These are phyloP conservation scores for Candida maris DNA, from an alignment of 805 yeast genomes.

Conservation along the genomic window DNA sequence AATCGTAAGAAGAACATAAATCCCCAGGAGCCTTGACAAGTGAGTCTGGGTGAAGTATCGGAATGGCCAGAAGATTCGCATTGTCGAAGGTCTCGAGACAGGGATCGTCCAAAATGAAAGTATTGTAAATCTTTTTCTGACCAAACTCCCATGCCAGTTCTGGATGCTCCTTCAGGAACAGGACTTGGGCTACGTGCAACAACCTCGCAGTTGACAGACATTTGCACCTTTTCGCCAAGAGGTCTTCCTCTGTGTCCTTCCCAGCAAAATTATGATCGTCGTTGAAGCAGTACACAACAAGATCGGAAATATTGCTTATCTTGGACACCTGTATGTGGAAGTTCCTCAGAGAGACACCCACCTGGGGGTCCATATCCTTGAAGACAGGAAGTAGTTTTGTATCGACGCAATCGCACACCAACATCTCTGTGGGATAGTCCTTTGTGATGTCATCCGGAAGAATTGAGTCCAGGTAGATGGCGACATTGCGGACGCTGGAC, in stretches of 20 bases:
- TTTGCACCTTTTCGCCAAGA: conserved; percentile 27
- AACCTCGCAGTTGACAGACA: conserved; percentile 40
- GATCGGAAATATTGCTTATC: conserved; percentile 67
- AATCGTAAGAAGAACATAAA: conserved; percentile 35
- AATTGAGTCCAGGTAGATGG: conserved; percentile 27
- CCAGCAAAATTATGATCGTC: conserved; percentile 31
- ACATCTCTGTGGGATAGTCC: conserved; percentile 26
- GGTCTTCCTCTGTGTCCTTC: conserved; percentile 7
- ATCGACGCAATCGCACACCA: conserved; percentile 40
- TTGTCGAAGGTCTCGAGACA: conserved; percentile 15
- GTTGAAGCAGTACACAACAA: conserved; percentile 69
- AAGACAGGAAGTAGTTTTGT: conserved; percentile 50
- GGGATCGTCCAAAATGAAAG: conserved; percentile 25
- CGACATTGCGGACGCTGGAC: conserved; percentile 25
- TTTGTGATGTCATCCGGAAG: conserved; percentile 19
- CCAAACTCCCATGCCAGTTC: conserved; percentile 13
- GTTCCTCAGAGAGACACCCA: conserved; percentile 75
- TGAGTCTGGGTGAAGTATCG: conserved; percentile 21
- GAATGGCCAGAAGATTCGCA: conserved; percentile 27
- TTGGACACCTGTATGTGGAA: conserved; percentile 86
- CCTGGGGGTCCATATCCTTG: conserved; percentile 58
- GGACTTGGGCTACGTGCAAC: conserved; percentile 40
- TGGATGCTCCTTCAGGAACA: conserved; percentile 24
- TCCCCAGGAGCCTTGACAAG: conserved; percentile 25
- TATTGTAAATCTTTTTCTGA: conserved; percentile 23